Evolutionary conservation across 495 filamentous ascomycete species (phyloP).

Genomic region (Aspergillus funiculosus): DNA sequence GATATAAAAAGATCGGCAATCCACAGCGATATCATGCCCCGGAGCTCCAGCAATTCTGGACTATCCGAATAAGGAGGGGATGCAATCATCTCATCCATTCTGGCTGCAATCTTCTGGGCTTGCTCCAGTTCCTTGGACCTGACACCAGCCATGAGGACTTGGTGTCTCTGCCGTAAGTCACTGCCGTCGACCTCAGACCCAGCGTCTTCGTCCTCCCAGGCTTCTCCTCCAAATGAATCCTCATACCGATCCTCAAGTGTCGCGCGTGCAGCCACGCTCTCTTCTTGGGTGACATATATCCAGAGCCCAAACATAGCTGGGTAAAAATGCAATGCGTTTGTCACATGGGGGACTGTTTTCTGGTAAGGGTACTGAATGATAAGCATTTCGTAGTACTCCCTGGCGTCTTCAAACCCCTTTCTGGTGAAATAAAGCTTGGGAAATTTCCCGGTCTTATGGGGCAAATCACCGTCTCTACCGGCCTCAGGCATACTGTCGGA

Average conservation of each 20-base stretch:
- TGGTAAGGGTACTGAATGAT: constrained; percentile 61
- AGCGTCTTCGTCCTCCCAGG: constrained; percentile 30
- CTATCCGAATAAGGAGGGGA: constrained; percentile 60
- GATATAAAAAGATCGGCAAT: constrained; percentile 53
- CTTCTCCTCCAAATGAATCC: constrained; percentile 19
- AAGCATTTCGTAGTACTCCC: constrained; percentile 59
- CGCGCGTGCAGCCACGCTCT: constrained; percentile 35
- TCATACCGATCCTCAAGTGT: constrained; percentile 19
- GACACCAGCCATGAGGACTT: constrained; percentile 22
- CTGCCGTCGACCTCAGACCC: constrained; percentile 15
- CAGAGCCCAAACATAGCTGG: constrained; percentile 63
- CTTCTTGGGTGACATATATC: constrained; percentile 54
- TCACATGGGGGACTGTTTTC: constrained; percentile 36
- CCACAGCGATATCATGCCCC: constrained; percentile 65
- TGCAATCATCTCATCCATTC: constrained; percentile 59
- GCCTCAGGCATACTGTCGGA: constrained; percentile 9
- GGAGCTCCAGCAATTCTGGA: constrained; percentile 51
- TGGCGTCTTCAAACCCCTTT: constrained; percentile 51
- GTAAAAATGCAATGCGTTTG: constrained; percentile 55
- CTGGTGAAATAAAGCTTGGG: constrained; percentile 34
- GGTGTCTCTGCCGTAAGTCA: constrained; percentile 14
- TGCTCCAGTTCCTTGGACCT: constrained; percentile 34
- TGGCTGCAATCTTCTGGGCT: constrained; percentile 51
- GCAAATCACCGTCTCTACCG: background rate
- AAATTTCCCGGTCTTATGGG: background rate